These are phyloP conservation scores for Collybia mongolica DNA, from an alignment of 768 basidiomycete genomes.

Conservation along the genomic window DNA sequence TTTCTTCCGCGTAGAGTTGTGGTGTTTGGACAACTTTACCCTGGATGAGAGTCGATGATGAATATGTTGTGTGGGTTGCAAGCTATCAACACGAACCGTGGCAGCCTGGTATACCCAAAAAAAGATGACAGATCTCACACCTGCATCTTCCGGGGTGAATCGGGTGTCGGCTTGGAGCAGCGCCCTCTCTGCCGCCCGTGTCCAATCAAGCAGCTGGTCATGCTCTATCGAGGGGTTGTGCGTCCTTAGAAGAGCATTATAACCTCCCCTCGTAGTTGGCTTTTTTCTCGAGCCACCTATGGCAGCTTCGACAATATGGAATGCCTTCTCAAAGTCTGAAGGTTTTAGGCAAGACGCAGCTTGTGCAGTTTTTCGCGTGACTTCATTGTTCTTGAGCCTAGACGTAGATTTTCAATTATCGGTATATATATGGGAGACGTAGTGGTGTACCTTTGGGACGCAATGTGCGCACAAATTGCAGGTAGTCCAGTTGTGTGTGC, in stretches of 20 bases:
- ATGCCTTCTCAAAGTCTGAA: constrained; percentile 27
- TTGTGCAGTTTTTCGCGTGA: constrained; percentile 29
- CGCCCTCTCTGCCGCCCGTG: constrained; percentile 32
- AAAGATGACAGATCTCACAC: constrained; percentile 38
- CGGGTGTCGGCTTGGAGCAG: constrained; percentile 21
- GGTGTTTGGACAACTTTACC: constrained; percentile 8
- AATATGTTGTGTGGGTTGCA: background rate
- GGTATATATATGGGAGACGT: background rate
- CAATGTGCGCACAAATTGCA: constrained; percentile 50
- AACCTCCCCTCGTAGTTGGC: constrained; percentile 7
- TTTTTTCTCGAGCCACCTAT: constrained; percentile 18
- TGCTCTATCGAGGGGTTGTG: constrained; percentile 7
- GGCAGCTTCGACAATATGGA: constrained; percentile 22
- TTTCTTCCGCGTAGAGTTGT: constrained; percentile 20
- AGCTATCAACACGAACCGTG: constrained; percentile 27
- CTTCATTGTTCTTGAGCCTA: constrained; percentile 31
- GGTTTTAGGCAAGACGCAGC: constrained; percentile 29
- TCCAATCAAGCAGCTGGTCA: constrained; percentile 24
- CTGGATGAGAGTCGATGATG: constrained; percentile 2
- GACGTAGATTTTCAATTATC: background rate
- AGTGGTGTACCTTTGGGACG: constrained; percentile 40
- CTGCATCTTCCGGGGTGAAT: constrained; percentile 11
- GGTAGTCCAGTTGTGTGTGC: constrained; percentile 37
- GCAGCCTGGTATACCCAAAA: constrained; percentile 43
- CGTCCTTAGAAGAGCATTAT: constrained; percentile 5